Base-by-base conservation (phyloP, 2,329 filamentous ascomycete genomes). In the Verticillium albo-atrum region DNA sequence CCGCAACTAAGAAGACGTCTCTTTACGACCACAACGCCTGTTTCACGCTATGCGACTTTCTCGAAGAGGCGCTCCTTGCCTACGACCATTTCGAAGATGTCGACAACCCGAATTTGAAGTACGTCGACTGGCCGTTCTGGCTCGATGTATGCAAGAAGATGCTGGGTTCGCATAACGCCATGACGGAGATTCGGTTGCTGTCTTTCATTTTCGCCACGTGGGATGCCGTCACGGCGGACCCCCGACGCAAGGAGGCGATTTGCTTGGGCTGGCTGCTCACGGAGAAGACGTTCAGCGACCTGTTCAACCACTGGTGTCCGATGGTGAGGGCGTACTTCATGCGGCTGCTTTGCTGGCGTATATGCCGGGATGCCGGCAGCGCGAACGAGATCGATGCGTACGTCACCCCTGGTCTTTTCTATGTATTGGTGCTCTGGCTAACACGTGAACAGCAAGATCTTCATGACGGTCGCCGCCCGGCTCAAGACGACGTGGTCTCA, bases 241-340 rank as follows among this genome's bases (percentile, higher is more conserved):
- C 87, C 2, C 76, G 79, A 56, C 83, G 90, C 55, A 96, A 94
- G 72, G 79, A 83, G 59, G 77, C 82, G 15, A 71, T 96, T 20
- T 96, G 91, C 70, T 68, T 89, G 28, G 85, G 87, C 25, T 93
- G 95, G 79, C 76, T 97, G 42, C 77, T 97, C 14, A 83, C 87
- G 6, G 87, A 90, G 58, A 81, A 87, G 27, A 83, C 89, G 2
- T 97, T 97, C 71, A 86, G 90, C 68, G 86, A 85, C 62, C 87
- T 92, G 62, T 97, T 97, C 75, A 94, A 90, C 69, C 92, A 97
- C 68, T 97, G 93, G 92, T 96, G 91, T 68, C 92, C 93, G 0
- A 96, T 97, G 93, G 91, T 97, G 25, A 85, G 93, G 62, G 89
- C 92, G 15, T 97, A 97, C 72, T 97, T 89, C 71, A 95, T 96